These are phyloP conservation scores for Kewa caespitosa DNA, from an alignment of 179 eudicot species.

Conservation along the genomic window DNA sequence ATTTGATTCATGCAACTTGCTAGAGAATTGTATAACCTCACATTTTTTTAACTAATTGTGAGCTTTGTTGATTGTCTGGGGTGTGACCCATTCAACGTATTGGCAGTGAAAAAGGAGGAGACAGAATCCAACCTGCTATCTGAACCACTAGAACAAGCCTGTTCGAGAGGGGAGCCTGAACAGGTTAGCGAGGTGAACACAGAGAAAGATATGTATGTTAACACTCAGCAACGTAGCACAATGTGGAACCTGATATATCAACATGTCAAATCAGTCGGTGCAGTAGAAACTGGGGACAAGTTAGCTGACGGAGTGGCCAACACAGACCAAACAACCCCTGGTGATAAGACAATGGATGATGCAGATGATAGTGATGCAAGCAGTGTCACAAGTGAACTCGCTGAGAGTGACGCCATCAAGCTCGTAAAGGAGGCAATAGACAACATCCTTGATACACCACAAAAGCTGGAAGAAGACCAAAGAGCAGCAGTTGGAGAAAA, in stretches of 20 bases:
- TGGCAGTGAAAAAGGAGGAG: slow-evolving; percentile 21
- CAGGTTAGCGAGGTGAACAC: slow-evolving; percentile 11
- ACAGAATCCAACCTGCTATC: neutral
- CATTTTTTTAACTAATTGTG: neutral
- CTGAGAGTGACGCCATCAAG: slow-evolving; percentile 61
- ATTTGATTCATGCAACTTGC: neutral
- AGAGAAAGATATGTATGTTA: slow-evolving; percentile 26
- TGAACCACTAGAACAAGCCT: slow-evolving; percentile 6
- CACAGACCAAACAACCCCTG: slow-evolving; percentile 23
- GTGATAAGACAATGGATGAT: slow-evolving; percentile 18
- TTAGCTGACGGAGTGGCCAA: slow-evolving; percentile 15
- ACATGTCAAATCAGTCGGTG: slow-evolving; percentile 49
- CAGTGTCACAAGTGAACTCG: slow-evolving; percentile 55
- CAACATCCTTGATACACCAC: slow-evolving; percentile 54
- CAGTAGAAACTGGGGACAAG: slow-evolving; percentile 31
- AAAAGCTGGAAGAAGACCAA: slow-evolving; percentile 26
- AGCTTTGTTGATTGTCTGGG: slow-evolving; percentile 27
- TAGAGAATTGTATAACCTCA: slow-evolving; percentile 4
- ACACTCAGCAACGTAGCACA: slow-evolving; percentile 47
- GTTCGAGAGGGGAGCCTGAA: slow-evolving; percentile 19
- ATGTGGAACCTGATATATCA: slow-evolving; percentile 92
- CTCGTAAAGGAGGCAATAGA: slow-evolving; percentile 80
- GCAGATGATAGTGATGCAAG: slow-evolving; percentile 37
- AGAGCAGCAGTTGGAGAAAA: slow-evolving; percentile 25
- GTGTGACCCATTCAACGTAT: slow-evolving; percentile 8